A percentile compares a stretch with the other conserved stretches of the same genome.
These are phyloP conservation scores for Fusarium subglutinans DNA, from an alignment of 2,329 filamentous ascomycete genomes.

Conservation along the genomic window DNA sequence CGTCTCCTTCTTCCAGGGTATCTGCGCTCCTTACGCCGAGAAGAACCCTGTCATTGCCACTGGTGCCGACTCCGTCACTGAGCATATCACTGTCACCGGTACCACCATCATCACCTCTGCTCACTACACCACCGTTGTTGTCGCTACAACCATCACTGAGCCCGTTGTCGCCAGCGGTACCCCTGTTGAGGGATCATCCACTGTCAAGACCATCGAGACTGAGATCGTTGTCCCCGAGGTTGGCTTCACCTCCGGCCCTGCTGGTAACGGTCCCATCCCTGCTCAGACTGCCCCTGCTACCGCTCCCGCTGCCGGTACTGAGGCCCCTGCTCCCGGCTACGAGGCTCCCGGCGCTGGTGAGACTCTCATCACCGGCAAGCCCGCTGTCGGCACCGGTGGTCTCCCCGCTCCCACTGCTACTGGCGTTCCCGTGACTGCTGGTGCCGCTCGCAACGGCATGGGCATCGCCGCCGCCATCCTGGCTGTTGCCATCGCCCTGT, in stretches of 20 bases:
- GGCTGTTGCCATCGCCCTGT: conserved; percentile 58
- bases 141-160: conserved; percentile 58
- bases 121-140: conserved; percentile 61
- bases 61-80: conserved; percentile 71
- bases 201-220: conserved; percentile 61
- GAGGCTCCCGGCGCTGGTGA: conserved; percentile 23
- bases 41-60: conserved; percentile 88
- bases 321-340: conserved; percentile 31
- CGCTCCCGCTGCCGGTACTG: conserved; percentile 46
- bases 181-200: conserved; percentile 55
- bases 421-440: conserved; percentile 51
- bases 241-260: conserved; percentile 54
- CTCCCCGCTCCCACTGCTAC: conserved; percentile 49
- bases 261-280: conserved; percentile 35
- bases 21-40: conserved; percentile 80
- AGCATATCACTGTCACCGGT: conserved; percentile 65
- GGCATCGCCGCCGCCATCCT: conserved; percentile 58
- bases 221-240: conserved; percentile 64
- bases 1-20: conserved; percentile 86
- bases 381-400: conserved; percentile 45
- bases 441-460: conserved; percentile 55
- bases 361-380: conserved; percentile 42
- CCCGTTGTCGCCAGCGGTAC: conserved; percentile 61
- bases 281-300: conserved; percentile 53
- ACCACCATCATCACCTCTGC: conserved; percentile 61